A percentile compares a stretch with the other conserved stretches of the same genome.
Conservation (phyloP, 805 yeast species). For the Priceomyces haplophilus region DNA sequence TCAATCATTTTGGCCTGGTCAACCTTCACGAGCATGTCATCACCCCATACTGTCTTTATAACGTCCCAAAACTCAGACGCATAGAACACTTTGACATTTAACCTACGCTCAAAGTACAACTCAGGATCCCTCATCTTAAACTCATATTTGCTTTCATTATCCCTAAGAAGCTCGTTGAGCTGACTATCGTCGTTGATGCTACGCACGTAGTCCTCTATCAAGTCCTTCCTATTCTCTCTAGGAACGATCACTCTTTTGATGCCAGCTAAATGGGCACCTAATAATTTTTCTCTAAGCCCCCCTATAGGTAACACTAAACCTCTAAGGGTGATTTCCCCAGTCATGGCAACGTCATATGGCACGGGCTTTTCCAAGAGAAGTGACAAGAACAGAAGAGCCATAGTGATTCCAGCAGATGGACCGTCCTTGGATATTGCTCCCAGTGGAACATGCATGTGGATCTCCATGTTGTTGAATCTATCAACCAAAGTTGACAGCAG, state of each 20-base stretch:
- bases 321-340: slow-evolving; percentile 79
- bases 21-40: slow-evolving; percentile 28
- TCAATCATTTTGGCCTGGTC: slow-evolving; percentile 29
- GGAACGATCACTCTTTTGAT: slow-evolving; percentile 64
- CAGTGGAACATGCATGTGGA: slow-evolving; percentile 51
- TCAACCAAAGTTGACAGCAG: slow-evolving; percentile 33
- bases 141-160: slow-evolving; percentile 27
- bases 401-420: slow-evolving; percentile 48
- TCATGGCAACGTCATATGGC: slow-evolving; percentile 64
- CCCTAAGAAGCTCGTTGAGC: slow-evolving; percentile 35
- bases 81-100: slow-evolving; percentile 58
- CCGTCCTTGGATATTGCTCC: slow-evolving; percentile 49
- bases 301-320: slow-evolving; percentile 82
- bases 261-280: slow-evolving; percentile 72
- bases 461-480: slow-evolving; percentile 51
- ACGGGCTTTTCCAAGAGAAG: slow-evolving; percentile 43
- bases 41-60: slow-evolving; percentile 66
- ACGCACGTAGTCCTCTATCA: slow-evolving; percentile 53
- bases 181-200: slow-evolving; percentile 27
- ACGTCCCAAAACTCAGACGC: slow-evolving; percentile 81
- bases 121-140: slow-evolving; percentile 47
- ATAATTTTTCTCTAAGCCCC: slow-evolving; percentile 71
- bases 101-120: slow-evolving; percentile 46
- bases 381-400: slow-evolving; percentile 47
- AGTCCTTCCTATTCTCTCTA: slow-evolving; percentile 62